A percentile compares a stretch with the other conserved stretches of the same genome.
These are phyloP conservation scores for Omphalotus olearius DNA, from an alignment of 1,284 basidiomycete genomes.

Conservation along the genomic window DNA sequence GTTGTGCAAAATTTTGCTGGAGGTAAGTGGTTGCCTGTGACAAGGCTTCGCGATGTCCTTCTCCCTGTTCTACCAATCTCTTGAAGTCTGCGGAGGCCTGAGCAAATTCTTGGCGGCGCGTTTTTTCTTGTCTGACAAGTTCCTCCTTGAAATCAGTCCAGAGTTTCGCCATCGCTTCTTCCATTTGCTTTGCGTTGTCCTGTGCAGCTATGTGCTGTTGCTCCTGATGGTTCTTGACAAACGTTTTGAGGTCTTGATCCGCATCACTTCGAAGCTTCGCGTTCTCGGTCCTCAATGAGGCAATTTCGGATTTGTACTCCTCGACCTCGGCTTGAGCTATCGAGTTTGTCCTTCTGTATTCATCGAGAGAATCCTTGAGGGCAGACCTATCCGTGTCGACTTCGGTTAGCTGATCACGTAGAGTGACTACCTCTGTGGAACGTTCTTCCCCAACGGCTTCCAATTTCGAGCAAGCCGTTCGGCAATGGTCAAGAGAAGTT, in stretches of 20 bases:
- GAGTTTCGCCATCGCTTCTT: neutral
- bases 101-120: too few species aligned
- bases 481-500: conserved; percentile 3
- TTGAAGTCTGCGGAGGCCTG: too few species aligned
- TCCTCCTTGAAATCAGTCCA: neutral
- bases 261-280: conserved; percentile 1
- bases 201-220: conserved; percentile 21
- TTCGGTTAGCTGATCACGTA: conserved; percentile 1
- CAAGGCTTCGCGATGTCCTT: too few species aligned
- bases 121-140: neutral
- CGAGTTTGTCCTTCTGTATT: too few species aligned
- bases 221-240: conserved; percentile 10
- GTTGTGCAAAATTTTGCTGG: too few species aligned
- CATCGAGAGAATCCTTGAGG: conserved; percentile 5
- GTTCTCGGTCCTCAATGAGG: conserved; percentile 1
- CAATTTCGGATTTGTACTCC: neutral
- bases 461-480: neutral
- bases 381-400: neutral
- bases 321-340: too few species aligned
- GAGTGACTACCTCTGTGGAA: neutral
- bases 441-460: neutral
- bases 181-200: neutral
- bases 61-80: too few species aligned
- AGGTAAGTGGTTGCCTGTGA: too few species aligned
- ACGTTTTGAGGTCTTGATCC: neutral